Evolutionary conservation across 345 rosid species (phyloP).

Genomic region (Anastatica hierochuntica): DNA sequence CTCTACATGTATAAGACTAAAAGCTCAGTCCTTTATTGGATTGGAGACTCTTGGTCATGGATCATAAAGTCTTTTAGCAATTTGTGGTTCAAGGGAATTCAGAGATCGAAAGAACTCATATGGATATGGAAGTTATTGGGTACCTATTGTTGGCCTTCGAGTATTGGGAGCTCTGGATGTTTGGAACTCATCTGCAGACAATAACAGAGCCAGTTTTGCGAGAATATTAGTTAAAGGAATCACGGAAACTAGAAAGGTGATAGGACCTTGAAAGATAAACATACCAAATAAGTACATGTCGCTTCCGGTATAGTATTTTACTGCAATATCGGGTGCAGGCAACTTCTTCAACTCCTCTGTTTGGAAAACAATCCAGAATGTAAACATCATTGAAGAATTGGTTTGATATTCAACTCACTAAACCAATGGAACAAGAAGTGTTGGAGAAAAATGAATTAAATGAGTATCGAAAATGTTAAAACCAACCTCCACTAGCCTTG

Average conservation of each 20-base stretch:
- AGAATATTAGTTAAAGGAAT: neutral
- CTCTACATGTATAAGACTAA: neutral
- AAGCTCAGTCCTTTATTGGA: neutral
- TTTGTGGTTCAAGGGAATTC: neutral
- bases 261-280: conserved; percentile 9
- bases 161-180: conserved; percentile 72
- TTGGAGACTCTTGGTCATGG: too few species aligned
- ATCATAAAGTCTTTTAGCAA: too few species aligned
- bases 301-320: conserved; percentile 79
- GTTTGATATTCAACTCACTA: neutral
- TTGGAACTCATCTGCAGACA: conserved; percentile 81
- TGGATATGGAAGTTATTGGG: neutral
- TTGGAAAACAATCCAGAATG: neutral
- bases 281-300: conserved; percentile 89
- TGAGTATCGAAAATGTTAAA: neutral
- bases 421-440: neutral
- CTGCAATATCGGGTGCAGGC: conserved; percentile 89
- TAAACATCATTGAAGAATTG: neutral
- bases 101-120: neutral
- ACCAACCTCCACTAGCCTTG: conserved; percentile 74
- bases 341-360: conserved; percentile 71
- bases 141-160: conserved; percentile 93
- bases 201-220: neutral
- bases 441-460: neutral
- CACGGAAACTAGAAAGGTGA: neutral